Evolutionary conservation across 805 yeast species (phyloP), one percentile per base, ranked within the genome.

Genomic region (Hanseniaspora pseudoguilliermondii): DNA sequence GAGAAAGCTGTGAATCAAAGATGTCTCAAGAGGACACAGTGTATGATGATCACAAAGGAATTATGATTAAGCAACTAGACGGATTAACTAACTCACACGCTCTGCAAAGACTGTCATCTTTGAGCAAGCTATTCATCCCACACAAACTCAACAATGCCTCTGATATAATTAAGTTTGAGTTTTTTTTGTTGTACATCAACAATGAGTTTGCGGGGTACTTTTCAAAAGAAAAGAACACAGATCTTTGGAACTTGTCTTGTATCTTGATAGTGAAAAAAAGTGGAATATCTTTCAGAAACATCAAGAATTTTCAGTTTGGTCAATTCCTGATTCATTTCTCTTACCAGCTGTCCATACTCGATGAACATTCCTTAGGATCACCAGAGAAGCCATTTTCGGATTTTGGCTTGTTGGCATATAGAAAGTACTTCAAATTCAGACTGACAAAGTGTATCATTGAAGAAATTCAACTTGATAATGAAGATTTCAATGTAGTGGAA

Each of bases 311-410:
- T 59, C 97, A 97, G 0, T 88, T 85, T 68, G 98, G 98, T 2
- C 83, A 81, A 65, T 77, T 91, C 58, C 72, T 93, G 57, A 91
- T 93, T 65, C 95, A 86, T 60, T 88, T 93, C 66, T 86, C 96
- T 57, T 93, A 93, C 65, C 69, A 89, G 18, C 70, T 93, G 49
- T 78, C 93, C 1, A 73, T 84, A 52, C 75, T 79, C 57, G 97
- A 91, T 65, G 81, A 77, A 61, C 32, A 59, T 35, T 83, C 82
- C 59, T 76, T 77, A 56, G 98, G 97, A 0, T 86, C 97, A 0
- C 98, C 98, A 0, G 98, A 93, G 63, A 91, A 90, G 64, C 98
- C 98, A 0, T 73, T 91, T 57, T 83, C 93, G 61, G 90, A 85
- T 60, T 71, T 91, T 55, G 98, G 98, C 0, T 70, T 89, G 51